Conservation (phyloP, 331 rosid genomes). For the Rosa hybrid region DNA sequence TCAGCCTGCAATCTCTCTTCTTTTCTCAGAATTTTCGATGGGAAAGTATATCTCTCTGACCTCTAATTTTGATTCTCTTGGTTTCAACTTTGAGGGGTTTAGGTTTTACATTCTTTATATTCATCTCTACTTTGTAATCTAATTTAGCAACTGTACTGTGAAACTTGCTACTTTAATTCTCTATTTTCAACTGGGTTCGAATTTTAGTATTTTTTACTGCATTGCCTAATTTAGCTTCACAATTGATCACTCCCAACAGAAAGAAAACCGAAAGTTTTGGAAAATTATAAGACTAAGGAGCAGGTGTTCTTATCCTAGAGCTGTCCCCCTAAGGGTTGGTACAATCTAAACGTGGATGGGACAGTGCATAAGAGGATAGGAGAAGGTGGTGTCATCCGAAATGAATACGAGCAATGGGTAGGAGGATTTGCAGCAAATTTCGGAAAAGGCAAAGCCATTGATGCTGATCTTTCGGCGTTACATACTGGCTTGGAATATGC, state of each 20-base stretch:
- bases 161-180: neutral
- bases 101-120: neutral
- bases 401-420: neutral
- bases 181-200: neutral
- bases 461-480: neutral
- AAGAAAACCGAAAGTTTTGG: too few species aligned
- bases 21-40: neutral
- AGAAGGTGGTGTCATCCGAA: neutral
- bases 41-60: neutral
- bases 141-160: neutral
- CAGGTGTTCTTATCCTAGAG: too few species aligned
- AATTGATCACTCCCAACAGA: neutral
- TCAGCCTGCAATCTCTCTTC: neutral
- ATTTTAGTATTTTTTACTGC: neutral
- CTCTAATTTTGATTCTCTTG: neutral
- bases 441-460: neutral
- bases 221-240: neutral
- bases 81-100: neutral
- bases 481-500: neutral
- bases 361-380: neutral
- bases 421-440: neutral
- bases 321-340: neutral
- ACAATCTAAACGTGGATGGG: constrained; percentile 2
- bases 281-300: neutral
- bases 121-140: neutral